These are phyloP conservation scores for Akanthomyces muscarius DNA, from an alignment of 2,329 filamentous ascomycete genomes.

Conservation along the genomic window DNA sequence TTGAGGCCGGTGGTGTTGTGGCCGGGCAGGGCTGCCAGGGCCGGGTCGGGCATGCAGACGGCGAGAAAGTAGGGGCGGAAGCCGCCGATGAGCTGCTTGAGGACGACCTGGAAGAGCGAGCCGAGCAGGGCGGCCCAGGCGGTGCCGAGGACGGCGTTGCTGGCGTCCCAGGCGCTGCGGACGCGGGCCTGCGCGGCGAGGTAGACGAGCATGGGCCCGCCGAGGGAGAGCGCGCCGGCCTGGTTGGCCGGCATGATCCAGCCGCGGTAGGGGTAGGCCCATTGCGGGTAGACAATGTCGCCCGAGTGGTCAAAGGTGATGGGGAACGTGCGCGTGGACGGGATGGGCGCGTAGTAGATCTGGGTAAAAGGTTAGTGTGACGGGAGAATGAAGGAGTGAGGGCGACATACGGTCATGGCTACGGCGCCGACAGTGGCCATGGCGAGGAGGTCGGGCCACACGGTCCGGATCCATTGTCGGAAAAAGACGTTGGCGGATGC, in stretches of 20 bases:
- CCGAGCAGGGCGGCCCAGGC: slow-evolving; percentile 56
- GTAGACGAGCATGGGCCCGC: slow-evolving; percentile 56
- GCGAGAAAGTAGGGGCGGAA: slow-evolving; percentile 61
- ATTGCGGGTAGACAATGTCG: slow-evolving; percentile 59
- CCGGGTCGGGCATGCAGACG: slow-evolving; percentile 58
- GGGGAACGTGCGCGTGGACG: slow-evolving; percentile 57
- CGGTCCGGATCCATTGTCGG: slow-evolving; percentile 52
- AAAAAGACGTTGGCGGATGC: slow-evolving; percentile 22
- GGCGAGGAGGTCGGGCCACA: slow-evolving; percentile 56
- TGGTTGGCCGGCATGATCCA: slow-evolving; percentile 59
- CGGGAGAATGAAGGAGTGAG: too few relatives aligned
- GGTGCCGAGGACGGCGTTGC: slow-evolving; percentile 59
- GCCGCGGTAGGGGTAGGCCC: slow-evolving; percentile 60
- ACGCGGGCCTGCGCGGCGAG: slow-evolving; percentile 55
- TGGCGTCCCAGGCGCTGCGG: slow-evolving; percentile 54
- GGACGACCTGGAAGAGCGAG: slow-evolving; percentile 60
- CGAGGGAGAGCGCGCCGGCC: slow-evolving; percentile 51
- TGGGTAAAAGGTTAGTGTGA: slow-evolving; percentile 21
- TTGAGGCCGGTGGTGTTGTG: slow-evolving; percentile 39
- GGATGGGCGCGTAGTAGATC: slow-evolving; percentile 52
- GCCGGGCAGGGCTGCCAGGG: slow-evolving; percentile 31
- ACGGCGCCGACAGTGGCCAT: slow-evolving; percentile 48
- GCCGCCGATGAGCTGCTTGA: slow-evolving; percentile 64
- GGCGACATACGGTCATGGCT: slow-evolving; percentile 28
- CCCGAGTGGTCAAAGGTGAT: slow-evolving; percentile 54